These are phyloP conservation scores for Tulasnella sp. DNA, from an alignment of 768 basidiomycete species.

Conservation along the genomic window DNA sequence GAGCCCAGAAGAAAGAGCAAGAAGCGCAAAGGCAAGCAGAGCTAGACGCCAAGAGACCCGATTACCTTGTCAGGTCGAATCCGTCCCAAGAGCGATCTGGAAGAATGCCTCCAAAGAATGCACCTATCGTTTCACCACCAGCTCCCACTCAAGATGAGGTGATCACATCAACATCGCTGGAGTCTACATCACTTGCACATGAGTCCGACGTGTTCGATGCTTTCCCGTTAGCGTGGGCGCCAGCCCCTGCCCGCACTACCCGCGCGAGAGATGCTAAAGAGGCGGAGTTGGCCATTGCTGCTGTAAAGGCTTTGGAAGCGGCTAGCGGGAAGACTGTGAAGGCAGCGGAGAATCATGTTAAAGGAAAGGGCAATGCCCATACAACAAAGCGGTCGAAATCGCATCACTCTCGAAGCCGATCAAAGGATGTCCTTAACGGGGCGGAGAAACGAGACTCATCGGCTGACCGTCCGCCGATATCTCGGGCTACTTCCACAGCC, in stretches of 20 bases:
- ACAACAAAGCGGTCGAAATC: no score
- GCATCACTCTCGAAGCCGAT: no score
- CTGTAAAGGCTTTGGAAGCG: conserved; percentile 7
- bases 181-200: not conserved
- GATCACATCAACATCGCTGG: not conserved
- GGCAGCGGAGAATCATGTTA: no score
- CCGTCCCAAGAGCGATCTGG: not conserved
- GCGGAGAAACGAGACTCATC: not conserved
- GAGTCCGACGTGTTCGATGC: not conserved
- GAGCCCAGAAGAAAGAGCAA: not conserved
- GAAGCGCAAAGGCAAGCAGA: not conserved
- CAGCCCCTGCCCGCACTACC: not conserved
- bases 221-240: not conserved
- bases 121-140: not conserved
- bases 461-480: not conserved
- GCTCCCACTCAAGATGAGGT: not conserved
- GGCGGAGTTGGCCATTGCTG: conserved; percentile 6
- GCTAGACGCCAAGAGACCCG: not conserved
- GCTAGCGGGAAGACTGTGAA: no score
- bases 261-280: conserved; percentile 5
- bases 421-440: no score
- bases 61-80: not conserved
- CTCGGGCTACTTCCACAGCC: not conserved
- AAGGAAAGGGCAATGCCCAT: no score
- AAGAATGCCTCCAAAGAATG: no score